Evolutionary conservation across 768 basidiomycete genomes (phyloP), one percentile per base, ranked within the genome.

Genomic region (Daedaleopsis nitida): DNA sequence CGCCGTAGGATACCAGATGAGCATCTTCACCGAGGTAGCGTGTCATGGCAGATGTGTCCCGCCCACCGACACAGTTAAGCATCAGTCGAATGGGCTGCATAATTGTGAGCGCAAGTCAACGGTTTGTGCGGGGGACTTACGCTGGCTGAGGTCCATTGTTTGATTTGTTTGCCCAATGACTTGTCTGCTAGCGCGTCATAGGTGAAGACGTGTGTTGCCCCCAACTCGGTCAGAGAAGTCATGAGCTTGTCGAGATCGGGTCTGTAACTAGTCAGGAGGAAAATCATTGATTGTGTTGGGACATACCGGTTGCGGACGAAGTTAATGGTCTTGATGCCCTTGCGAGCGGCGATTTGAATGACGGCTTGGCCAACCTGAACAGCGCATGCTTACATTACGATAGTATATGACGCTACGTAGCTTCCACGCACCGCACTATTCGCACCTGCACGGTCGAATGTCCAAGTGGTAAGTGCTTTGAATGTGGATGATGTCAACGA

Each of bases 1-100:
- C 92, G 32, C 94, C 94, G 57, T 95, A 96, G 0, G 94, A 92
- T 9, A 94, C 87, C 13, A 94, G 80, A 64, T 90, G 88, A 3
- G 88, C 85, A 65, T 88, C 76, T 45, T 78, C 74, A 24, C 87
- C 88, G 0, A 96, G 77, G 9, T 89, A 75, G 52, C 85, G 81
- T 1, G 83, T 79, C 91, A 94, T 92, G 8, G 77, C 66, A 0
- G 83, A 84, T 0, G 91, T 92, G 47, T 86, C 79, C 52, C 80
- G 80, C 0, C 94, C 92, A 32, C 91, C 74, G 8, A 86, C 80
- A 63, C 86, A 86, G 65, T 86, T 86, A 23, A 87, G 75, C 7
- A 78, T 80, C 5, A 87, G 72, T 21, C 72, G 73, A 24, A 84
- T 77, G 14, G 67, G 69, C 80, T 81, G n/a, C 1, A 7, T 10